Percentiles rank a stretch among this genome's conserved stretches.
phyloP scores from a whole-genome alignment of 768 basidiomycete genomes.

The Lentinula lateritia region DNA sequence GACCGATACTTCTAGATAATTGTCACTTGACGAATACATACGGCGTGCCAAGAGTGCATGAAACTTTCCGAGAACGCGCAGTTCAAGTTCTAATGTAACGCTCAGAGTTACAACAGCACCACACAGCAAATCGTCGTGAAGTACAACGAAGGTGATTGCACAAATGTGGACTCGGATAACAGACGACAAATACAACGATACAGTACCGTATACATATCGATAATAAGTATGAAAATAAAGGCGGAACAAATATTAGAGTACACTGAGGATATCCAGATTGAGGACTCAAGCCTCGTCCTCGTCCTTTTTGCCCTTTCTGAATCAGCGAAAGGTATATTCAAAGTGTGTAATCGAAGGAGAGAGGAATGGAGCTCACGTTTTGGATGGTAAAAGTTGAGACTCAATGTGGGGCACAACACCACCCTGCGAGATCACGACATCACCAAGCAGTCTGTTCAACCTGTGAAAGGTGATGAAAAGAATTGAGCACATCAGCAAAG shows the following conservation, averaged over 20 bases:
- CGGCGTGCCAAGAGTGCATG: too few species aligned
- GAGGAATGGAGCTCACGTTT: slow-evolving; percentile 11
- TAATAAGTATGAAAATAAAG: background rate
- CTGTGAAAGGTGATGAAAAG: too few species aligned
- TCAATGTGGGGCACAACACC: slow-evolving; percentile 57
- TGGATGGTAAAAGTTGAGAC: slow-evolving; percentile 25
- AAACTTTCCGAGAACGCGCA: too few species aligned
- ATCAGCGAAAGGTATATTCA: background rate
- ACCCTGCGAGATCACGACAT: slow-evolving; percentile 68
- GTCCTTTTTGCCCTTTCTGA: slow-evolving; percentile 8
- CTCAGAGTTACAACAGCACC: too few species aligned
- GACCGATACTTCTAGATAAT: too few species aligned
- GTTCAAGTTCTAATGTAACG: too few species aligned
- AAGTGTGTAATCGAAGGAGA: background rate
- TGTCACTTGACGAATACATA: too few species aligned
- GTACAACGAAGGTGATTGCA: too few species aligned
- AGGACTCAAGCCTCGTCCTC: background rate
- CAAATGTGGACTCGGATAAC: background rate
- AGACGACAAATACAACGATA: slow-evolving; percentile 2
- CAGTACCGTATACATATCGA: slow-evolving; percentile 1
- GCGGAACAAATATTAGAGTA: background rate
- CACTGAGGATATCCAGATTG: background rate
- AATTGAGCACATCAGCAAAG: background rate
- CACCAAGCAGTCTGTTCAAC: slow-evolving; percentile 61
- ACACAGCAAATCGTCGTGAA: too few species aligned